Evolutionary conservation across 2,329 filamentous ascomycete genomes (phyloP).

Genomic region (Hyphodiscus sp.): DNA sequence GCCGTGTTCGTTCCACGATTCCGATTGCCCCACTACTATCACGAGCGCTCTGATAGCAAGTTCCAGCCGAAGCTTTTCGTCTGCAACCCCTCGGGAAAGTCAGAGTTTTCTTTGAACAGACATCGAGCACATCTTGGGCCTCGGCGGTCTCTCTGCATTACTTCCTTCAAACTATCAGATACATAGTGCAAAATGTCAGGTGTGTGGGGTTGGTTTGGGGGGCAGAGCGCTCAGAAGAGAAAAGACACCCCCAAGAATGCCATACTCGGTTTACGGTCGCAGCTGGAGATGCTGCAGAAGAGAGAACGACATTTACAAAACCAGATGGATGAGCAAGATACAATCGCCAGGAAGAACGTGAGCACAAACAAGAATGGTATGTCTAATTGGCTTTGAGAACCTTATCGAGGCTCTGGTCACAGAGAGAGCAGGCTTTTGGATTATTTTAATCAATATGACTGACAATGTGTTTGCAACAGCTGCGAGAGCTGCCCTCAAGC

Average conservation of each 20-base stretch:
- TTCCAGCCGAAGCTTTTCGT: conserved; percentile 1
- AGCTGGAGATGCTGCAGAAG: conserved; percentile 97
- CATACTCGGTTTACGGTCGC: conserved; percentile 78
- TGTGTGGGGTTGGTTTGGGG: conserved; percentile 90
- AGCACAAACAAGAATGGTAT: conserved; percentile 84
- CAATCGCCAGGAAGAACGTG: conserved; percentile 81
- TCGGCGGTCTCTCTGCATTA: conserved; percentile 7
- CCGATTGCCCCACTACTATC: not conserved
- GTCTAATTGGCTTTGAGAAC: conserved; percentile 24
- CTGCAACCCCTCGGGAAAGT: not conserved
- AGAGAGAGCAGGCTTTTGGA: not conserved
- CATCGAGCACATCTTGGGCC: conserved; percentile 4
- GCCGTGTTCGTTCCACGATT: conserved; percentile 8
- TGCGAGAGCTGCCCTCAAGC: conserved; percentile 81
- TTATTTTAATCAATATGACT: conserved; percentile 4
- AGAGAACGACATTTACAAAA: conserved; percentile 83
- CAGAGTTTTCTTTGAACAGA: not conserved
- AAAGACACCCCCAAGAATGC: conserved; percentile 97
- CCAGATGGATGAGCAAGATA: conserved; percentile 90
- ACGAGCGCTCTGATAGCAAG: conserved; percentile 17
- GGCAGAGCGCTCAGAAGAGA: conserved; percentile 71
- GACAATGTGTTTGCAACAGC: conserved; percentile 44
- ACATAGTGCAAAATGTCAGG: conserved; percentile 46
- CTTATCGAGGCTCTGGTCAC: not conserved
- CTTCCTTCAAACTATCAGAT: conserved; percentile 7